phyloP scores from a whole-genome alignment of 306 rosid species.

The Spatholobus suberectus region DNA sequence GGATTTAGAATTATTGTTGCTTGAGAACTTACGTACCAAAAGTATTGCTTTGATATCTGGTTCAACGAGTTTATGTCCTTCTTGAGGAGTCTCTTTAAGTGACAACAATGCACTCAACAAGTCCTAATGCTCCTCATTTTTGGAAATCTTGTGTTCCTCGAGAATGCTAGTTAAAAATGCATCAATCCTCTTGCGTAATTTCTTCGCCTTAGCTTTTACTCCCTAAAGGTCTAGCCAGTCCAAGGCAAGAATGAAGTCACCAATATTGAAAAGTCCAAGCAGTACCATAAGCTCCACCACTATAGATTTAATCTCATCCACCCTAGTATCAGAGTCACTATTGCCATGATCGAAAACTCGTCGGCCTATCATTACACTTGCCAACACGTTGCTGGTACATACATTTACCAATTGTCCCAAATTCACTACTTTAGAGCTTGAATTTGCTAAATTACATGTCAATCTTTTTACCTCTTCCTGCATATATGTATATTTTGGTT shows the following conservation, averaged over 20 bases:
- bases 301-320: background rate
- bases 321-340: background rate
- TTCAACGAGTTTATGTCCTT: slow-evolving; percentile 45
- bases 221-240: background rate
- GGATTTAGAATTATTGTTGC: background rate
- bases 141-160: background rate
- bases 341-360: background rate
- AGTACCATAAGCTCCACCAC: background rate
- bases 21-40: slow-evolving; percentile 39
- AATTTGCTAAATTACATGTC: background rate
- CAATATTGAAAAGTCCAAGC: background rate
- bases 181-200: background rate
- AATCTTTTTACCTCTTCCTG: background rate
- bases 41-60: background rate
- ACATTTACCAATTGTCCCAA: background rate
- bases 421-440: background rate
- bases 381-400: background rate
- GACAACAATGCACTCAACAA: slow-evolving; percentile 61
- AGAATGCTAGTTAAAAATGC: background rate
- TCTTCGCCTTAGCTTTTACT: background rate
- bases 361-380: background rate
- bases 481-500: no score
- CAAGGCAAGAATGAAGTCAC: background rate
- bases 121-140: slow-evolving; percentile 42
- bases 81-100: slow-evolving; percentile 40